Percentiles rank a stretch among this genome's conserved stretches.
Evolutionary conservation across 371 early-diverging fungal genomes (phyloP).

Genomic region (Mucor lusitanicus): DNA sequence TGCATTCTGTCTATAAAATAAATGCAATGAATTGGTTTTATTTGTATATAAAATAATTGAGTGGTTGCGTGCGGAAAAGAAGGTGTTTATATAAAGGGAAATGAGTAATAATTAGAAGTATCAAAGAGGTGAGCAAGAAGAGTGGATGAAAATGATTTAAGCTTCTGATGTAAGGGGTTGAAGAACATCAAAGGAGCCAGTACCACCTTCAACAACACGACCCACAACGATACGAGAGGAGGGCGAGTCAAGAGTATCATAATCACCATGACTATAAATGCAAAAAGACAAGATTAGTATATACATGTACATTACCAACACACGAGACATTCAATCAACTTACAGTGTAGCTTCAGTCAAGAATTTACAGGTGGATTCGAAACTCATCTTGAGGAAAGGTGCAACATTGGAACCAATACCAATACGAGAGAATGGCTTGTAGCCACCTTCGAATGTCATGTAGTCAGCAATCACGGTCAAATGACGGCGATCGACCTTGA

Average conservation of each 20-base stretch:
- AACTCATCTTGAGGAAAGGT: slow-evolving; percentile 97
- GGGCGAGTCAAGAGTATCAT: slow-evolving; percentile 87
- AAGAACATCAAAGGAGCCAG: slow-evolving; percentile 92
- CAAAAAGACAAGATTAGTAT: not conserved
- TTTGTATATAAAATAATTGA: slow-evolving; percentile 1
- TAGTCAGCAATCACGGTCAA: slow-evolving; percentile 98
- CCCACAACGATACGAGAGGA: slow-evolving; percentile 95
- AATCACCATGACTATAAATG: slow-evolving; percentile 70
- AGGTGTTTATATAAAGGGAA: not conserved
- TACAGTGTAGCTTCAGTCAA: slow-evolving; percentile 88
- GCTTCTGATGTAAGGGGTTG: slow-evolving; percentile 51
- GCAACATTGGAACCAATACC: slow-evolving; percentile 91
- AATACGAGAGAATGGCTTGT: slow-evolving; percentile 95
- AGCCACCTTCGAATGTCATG: slow-evolving; percentile 99
- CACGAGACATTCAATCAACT: slow-evolving; percentile 21
- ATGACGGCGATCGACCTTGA: slow-evolving; percentile 96
- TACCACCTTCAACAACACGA: slow-evolving; percentile 91
- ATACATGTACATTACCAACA: not conserved
- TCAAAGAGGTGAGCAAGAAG: not conserved
- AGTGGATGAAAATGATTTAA: not conserved
- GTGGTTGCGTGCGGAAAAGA: not conserved
- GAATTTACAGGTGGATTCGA: slow-evolving; percentile 95
- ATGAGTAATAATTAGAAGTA: slow-evolving; percentile 4
- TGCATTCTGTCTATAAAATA: slow-evolving; percentile 10
- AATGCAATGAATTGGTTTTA: slow-evolving; percentile 1